Evolutionary conservation across 176 grass and related monocot species (phyloP), one percentile per base, ranked within the genome.

Genomic region (Lolium rigidum): DNA sequence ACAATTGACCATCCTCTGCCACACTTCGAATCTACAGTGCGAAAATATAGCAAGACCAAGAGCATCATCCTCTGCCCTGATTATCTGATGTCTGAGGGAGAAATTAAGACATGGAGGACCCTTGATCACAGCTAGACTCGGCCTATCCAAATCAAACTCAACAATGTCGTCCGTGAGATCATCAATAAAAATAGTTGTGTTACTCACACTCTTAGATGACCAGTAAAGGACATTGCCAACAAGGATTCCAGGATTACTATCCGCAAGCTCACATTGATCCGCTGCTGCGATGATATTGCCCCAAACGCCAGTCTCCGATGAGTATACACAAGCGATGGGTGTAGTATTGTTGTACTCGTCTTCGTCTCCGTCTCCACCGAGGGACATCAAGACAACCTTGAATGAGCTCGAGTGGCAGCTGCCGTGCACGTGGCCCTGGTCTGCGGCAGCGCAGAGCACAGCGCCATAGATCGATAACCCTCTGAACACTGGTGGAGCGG

Each of bases 111-210:
- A 12, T 64, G 24, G 24, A 28, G 61, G 24, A n/a, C n/a, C n/a
- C n/a, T n/a, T n/a, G n/a, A n/a, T n/a, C n/a, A n/a, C n/a, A n/a
- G n/a, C n/a, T n/a, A n/a, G n/a, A n/a, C n/a, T n/a, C n/a, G n/a
- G n/a, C n/a, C n/a, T n/a, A n/a, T n/a, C n/a, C n/a, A n/a, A n/a
- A n/a, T n/a, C n/a, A n/a, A n/a, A n/a, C n/a, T n/a, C n/a, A n/a
- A n/a, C n/a, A n/a, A n/a, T n/a, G 10, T n/a, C n/a, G n/a, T n/a
- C n/a, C n/a, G n/a, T n/a, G n/a, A n/a, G n/a, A n/a, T n/a, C n/a
- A n/a, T n/a, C n/a, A n/a, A n/a, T 6, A 5, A 64, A 4, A 0
- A 64, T 61, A 4, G 2, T 3, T 14, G 24, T 6, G 0, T 0
- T 10, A 7, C 25, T 64, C 61, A 7, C 22, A 14, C 24, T 64